These are phyloP conservation scores for Hordeum pubiflorum DNA, from an alignment of 202 grass and related monocot species.

Conservation along the genomic window DNA sequence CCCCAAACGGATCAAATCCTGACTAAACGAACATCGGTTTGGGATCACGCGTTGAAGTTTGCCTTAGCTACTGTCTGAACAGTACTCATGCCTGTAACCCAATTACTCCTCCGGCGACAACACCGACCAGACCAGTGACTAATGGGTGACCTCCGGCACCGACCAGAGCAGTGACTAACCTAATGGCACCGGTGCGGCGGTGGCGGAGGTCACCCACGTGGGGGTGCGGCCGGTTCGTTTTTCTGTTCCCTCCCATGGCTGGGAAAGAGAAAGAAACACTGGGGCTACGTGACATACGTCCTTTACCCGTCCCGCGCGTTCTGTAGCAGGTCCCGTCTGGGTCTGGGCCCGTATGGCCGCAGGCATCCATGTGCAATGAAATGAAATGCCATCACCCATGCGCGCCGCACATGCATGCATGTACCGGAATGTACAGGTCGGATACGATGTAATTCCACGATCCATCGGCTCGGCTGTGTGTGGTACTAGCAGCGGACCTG, in stretches of 20 bases:
- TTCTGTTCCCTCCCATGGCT: not conserved
- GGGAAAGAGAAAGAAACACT: not conserved
- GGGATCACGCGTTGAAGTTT: too few species aligned
- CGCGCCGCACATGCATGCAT: not conserved
- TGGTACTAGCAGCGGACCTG: not conserved
- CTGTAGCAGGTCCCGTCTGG: not conserved
- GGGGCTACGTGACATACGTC: not conserved
- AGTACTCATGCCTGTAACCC: not conserved
- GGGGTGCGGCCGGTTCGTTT: too few species aligned
- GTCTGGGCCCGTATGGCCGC: not conserved
- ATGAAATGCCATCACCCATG: not conserved
- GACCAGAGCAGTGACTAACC: too few species aligned
- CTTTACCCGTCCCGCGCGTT: not conserved
- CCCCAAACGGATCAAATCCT: too few species aligned
- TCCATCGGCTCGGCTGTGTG: too few species aligned
- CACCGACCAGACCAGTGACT: not conserved
- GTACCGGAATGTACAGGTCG: not conserved
- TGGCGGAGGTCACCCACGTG: too few species aligned
- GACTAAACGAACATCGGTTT: too few species aligned
- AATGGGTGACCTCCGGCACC: too few species aligned
- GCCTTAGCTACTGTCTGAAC: too few species aligned
- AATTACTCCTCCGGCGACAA: too few species aligned
- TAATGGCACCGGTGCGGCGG: too few species aligned
- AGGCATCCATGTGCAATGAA: not conserved
- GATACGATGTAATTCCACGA: too few species aligned